A percentile compares a stretch with the other conserved stretches of the same genome.
Conservation (phyloP, 2,329 filamentous ascomycete genomes). For the Orbilia oligospora region DNA sequence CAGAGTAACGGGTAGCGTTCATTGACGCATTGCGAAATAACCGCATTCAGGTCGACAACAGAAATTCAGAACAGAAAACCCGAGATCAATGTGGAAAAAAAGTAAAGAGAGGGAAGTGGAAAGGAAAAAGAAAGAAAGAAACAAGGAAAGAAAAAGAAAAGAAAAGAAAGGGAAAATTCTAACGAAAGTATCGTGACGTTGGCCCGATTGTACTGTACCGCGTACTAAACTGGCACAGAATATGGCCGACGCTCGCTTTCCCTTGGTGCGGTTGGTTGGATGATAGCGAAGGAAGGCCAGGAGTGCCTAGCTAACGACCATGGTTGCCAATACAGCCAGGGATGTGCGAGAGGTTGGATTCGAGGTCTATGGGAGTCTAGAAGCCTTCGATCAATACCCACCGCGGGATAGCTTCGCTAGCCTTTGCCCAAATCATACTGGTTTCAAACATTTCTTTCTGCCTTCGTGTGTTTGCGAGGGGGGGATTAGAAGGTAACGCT, state of each 20-base stretch:
- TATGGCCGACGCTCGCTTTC: conserved; percentile 48
- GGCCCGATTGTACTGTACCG: conserved; percentile 31
- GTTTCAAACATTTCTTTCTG: conserved; percentile 60
- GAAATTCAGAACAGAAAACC: conserved; percentile 18
- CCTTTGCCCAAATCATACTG: conserved; percentile 60
- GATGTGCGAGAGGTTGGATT: conserved; percentile 50
- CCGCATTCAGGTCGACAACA: conserved; percentile 39
- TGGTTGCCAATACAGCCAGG: conserved; percentile 56
- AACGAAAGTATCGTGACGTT: conserved; percentile 59
- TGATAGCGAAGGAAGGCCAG: conserved; percentile 52
- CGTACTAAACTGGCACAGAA: conserved; percentile 47
- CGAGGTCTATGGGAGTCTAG: conserved; percentile 58
- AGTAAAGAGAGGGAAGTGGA: no score
- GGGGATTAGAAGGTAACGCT: conserved; percentile 42
- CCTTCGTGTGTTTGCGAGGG: conserved; percentile 57
- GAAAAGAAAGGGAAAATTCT: conserved; percentile 43
- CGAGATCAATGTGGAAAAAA: conserved; percentile 6
- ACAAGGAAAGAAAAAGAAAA: neutral
- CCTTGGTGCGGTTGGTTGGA: conserved; percentile 47
- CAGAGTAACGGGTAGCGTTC: conserved; percentile 3
- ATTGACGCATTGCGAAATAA: conserved; percentile 47
- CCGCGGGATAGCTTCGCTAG: conserved; percentile 61
- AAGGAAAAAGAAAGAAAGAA: conserved; percentile 2
- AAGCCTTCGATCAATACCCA: conserved; percentile 61
- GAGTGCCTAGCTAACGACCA: conserved; percentile 56